Base-by-base conservation (phyloP, 345 rosid genomes). In the Pugionium dolabratum region DNA sequence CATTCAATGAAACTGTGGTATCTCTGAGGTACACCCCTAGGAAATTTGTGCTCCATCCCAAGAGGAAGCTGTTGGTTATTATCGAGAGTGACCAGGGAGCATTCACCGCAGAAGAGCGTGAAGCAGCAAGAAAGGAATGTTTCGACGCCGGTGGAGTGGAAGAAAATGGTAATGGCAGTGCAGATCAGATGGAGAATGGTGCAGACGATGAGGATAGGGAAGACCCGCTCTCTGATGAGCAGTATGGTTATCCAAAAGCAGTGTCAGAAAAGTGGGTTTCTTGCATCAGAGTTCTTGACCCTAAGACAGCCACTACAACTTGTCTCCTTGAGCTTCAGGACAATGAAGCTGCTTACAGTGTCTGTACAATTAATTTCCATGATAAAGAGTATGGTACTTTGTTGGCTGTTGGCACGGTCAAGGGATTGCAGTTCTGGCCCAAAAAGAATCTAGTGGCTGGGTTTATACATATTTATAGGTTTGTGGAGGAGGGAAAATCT, bases 61-160 rank as follows among this genome's bases (percentile, higher is more conserved):
- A 86, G 76, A 48, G 79, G 79, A 94, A 91, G 74, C 70, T 85
- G 73, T 64, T 94, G 75, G 85, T 94, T 54, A 83, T 94, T 50
- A 82, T 94, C 30, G 99, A 94, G 84, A 88, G 93, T 69, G 96
- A 94, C 86, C 96, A 90, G 76, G 97, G 99, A 52, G 91, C 99
- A 46, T 82, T 84, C 74, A 82, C 87, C 5, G 96, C 97, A 50
- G 96, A 90, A 82, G 97, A 90, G 79, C 96, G 95, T 57, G 99
- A 94, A 81, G 91, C 95, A 9, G 91, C 93, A 1, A 90, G 82
- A 70, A 94, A 90, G 74, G 99, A 88, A 55, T 85, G 86, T 50
- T 94, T 94, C 39, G 91, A 84, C 83, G 82, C 88, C 59, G 87
- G 86, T 72, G 93, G 89, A 49, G 81, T 82, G 79, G 91, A 87